Percentiles rank a stretch among this genome's conserved stretches.
phyloP scores from a whole-genome alignment of 2,329 filamentous ascomycete genomes.

The Clathrospora elynae region DNA sequence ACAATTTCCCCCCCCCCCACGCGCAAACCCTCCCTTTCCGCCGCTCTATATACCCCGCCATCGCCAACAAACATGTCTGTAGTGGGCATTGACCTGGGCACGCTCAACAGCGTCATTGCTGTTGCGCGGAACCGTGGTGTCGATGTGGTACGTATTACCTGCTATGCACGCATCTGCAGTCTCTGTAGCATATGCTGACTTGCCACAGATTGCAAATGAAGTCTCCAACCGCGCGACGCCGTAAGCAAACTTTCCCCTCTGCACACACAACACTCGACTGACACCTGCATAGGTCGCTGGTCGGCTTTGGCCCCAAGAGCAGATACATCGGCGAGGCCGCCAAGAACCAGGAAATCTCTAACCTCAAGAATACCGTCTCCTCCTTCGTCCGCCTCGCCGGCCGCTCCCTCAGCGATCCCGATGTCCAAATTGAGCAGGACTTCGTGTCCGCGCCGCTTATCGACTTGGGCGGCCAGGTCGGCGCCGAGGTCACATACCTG shows the following conservation, averaged over 20 bases:
- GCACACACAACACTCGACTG: conserved; percentile 14
- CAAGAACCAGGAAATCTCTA: conserved; percentile 98
- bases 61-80: conserved; percentile 60
- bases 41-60: conserved; percentile 39
- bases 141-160: conserved; percentile 92
- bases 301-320: conserved; percentile 91
- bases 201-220: conserved; percentile 87
- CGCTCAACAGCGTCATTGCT: conserved; percentile 94
- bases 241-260: conserved; percentile 64
- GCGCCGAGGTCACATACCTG: conserved; percentile 89
- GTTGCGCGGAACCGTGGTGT: conserved; percentile 98
- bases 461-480: conserved; percentile 91
- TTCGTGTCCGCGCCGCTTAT: conserved; percentile 84
- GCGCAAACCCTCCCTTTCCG: conserved; percentile 27
- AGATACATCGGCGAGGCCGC: conserved; percentile 93
- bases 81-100: conserved; percentile 90
- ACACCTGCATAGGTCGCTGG: conserved; percentile 66
- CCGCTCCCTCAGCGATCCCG: conserved; percentile 83
- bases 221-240: conserved; percentile 97
- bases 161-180: neutral
- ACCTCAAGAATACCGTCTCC: conserved; percentile 97
- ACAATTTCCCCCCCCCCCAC: conserved; percentile 8
- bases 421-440: conserved; percentile 90
- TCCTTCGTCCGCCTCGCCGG: conserved; percentile 92
- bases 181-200: neutral